Evolutionary conservation across 306 rosid species (phyloP).

Genomic region (Fragaria nilgerrensis): DNA sequence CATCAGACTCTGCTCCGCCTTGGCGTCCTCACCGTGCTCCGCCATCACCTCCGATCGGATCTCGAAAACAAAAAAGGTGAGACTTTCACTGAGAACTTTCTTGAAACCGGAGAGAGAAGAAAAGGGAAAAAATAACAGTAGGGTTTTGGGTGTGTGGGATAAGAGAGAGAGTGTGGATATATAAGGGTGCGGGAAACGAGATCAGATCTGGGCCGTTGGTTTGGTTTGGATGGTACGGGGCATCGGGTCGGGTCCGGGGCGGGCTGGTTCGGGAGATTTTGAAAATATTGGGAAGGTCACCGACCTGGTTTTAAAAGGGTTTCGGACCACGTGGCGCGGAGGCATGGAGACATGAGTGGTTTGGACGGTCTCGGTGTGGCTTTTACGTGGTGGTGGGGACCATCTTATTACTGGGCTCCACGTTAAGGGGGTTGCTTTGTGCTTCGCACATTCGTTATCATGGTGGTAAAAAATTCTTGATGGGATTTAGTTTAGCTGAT

Average conservation of each 20-base stretch:
- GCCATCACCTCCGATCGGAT: conserved; percentile 48
- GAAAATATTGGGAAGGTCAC: conserved; percentile 14
- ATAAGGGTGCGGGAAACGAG: conserved; percentile 38
- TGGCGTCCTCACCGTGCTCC: conserved; percentile 33
- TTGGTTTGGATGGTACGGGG: neutral
- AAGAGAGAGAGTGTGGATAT: neutral
- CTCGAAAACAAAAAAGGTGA: neutral
- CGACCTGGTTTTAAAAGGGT: conserved; percentile 21
- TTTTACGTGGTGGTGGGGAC: neutral
- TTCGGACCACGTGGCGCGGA: conserved; percentile 26
- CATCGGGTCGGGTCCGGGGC: conserved; percentile 9
- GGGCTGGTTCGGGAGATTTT: conserved; percentile 13
- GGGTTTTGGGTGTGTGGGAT: conserved; percentile 25
- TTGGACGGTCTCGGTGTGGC: conserved; percentile 16
- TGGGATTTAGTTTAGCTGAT: no score
- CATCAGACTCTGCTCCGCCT: conserved; percentile 36
- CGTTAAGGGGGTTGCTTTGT: neutral
- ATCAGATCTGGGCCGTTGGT: conserved; percentile 32
- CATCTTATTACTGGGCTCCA: conserved; percentile 18
- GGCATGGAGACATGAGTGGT: neutral
- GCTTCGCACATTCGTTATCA: neutral
- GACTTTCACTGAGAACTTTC: conserved; percentile 13
- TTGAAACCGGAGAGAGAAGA: neutral
- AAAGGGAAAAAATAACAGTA: neutral
- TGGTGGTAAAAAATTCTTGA: neutral